Evolutionary conservation across 768 basidiomycete genomes (phyloP), one percentile per base, ranked within the genome.

Genomic region (Fomitopsis pulvina): DNA sequence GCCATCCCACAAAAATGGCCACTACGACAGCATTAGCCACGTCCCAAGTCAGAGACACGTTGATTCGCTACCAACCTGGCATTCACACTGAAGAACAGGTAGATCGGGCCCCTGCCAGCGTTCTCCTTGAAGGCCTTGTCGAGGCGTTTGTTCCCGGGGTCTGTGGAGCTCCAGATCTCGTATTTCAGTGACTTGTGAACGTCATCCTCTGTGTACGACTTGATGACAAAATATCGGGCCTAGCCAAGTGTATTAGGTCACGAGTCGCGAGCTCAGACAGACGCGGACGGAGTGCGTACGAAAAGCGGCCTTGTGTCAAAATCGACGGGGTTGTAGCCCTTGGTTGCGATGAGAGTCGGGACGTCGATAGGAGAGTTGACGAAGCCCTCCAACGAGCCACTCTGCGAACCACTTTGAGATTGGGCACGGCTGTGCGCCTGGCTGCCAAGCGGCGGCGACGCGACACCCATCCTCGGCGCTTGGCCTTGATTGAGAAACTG

Each of bases 1-100:
- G 95, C 95, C 81, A 98, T 92, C 29, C 95, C 95, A 60, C 95
- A 97, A 68, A 98, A 98, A 66, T 98, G 95, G 0, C 95, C 93
- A 58, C 92, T 91, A 51, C n/a, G n/a, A 18, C 10, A 39, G 12
- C 9, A 41, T 24, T 9, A 39, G 25, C 6, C 20, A 39, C 9
- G 54, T n/a, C n/a, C n/a, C n/a, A n/a, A n/a, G n/a, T n/a, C n/a
- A n/a, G n/a, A n/a, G n/a, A n/a, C n/a, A n/a, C n/a, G n/a, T n/a
- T n/a, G n/a, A n/a, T n/a, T n/a, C n/a, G n/a, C n/a, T n/a, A n/a
- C 66, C 16, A 51, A 80, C 81, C 83, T 88, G 2, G 87, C 92
- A 63, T 99, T 99, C 53, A 99, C 96, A 52, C 92, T 95, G 68
- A 98, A 99, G 73, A 98, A 97, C 5, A 99, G 77, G 67, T 98